Conservation (phyloP, 768 basidiomycete genomes). For the Lentinula lateritia region DNA sequence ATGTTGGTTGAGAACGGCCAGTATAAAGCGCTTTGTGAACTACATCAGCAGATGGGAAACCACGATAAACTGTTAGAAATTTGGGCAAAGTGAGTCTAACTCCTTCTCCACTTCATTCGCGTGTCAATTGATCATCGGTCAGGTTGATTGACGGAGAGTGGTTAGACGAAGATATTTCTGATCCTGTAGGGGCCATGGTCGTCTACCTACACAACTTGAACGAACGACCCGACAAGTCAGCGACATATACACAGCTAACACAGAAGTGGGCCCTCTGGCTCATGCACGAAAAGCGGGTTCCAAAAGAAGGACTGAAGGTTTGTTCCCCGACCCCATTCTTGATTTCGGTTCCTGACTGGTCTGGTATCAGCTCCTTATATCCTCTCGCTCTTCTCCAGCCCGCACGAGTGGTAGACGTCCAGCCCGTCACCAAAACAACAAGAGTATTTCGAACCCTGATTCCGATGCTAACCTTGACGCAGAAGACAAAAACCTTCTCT, state of each 20-base stretch:
- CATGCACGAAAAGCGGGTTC: constrained; percentile 44
- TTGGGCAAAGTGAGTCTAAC: constrained; percentile 57
- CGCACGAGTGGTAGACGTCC: constrained; percentile 50
- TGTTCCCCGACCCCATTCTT: constrained; percentile 9
- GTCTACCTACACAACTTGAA: constrained; percentile 48
- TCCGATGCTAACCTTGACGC: constrained; percentile 17
- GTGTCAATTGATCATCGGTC: constrained; percentile 2
- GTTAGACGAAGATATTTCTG: constrained; percentile 54
- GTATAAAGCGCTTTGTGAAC: constrained; percentile 54
- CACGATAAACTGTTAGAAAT: constrained; percentile 59
- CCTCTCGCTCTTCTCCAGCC: constrained; percentile 11
- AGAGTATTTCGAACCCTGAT: neutral
- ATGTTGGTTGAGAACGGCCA: constrained; percentile 44
- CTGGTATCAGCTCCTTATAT: constrained; percentile 51
- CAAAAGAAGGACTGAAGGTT: constrained; percentile 70
- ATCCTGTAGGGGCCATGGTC: constrained; percentile 61
- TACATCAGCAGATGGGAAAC: constrained; percentile 54
- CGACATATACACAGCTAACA: constrained; percentile 28
- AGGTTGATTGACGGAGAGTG: constrained; percentile 67
- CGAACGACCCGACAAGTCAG: constrained; percentile 33
- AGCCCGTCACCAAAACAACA: constrained; percentile 10
- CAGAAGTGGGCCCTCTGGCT: constrained; percentile 84
- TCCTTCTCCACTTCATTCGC: neutral
- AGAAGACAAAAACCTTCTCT: constrained; percentile 55
- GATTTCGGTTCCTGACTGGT: neutral